phyloP scores from a whole-genome alignment of 352 stramenopile species.

The Globisporangium viniferum region DNA sequence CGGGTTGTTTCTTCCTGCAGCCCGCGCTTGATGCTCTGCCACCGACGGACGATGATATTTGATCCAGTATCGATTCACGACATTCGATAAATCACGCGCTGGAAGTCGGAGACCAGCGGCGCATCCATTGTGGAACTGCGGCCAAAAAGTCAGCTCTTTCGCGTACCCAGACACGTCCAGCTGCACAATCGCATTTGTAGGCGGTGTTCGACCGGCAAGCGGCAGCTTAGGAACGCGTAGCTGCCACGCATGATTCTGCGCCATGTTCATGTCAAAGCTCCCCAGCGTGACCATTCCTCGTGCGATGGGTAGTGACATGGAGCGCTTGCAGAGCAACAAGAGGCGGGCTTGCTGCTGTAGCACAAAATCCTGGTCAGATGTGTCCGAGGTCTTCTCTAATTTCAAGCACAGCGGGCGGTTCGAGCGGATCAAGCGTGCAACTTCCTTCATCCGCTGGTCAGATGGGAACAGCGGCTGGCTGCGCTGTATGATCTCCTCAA shows the following conservation, averaged over 20 bases:
- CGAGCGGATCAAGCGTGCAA: slow-evolving; percentile 73
- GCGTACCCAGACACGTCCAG: slow-evolving; percentile 89
- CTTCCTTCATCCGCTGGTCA: slow-evolving; percentile 81
- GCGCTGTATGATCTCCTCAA: slow-evolving; percentile 49
- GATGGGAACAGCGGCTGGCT: slow-evolving; percentile 64
- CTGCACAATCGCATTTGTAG: slow-evolving; percentile 90
- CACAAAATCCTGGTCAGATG: slow-evolving; percentile 70
- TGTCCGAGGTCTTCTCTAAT: slow-evolving; percentile 58
- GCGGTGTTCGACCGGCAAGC: slow-evolving; percentile 92
- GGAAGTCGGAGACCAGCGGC: slow-evolving; percentile 92
- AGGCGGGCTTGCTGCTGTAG: slow-evolving; percentile 93
- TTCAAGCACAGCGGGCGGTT: slow-evolving; percentile 70
- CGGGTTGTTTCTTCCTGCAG: slow-evolving; percentile 1
- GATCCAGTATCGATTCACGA: slow-evolving; percentile 97
- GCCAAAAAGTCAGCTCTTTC: slow-evolving; percentile 94
- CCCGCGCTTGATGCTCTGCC: slow-evolving; percentile 21
- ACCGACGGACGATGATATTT: slow-evolving; percentile 94
- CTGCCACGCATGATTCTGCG: slow-evolving; percentile 78
- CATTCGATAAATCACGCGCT: slow-evolving; percentile 51
- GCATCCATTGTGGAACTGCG: slow-evolving; percentile 98
- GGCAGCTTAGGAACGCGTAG: slow-evolving; percentile 91
- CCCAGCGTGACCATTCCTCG: slow-evolving; percentile 97
- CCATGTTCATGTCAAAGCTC: slow-evolving; percentile 70
- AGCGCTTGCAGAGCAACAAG: slow-evolving; percentile 92
- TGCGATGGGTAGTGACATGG: slow-evolving; percentile 91